Evolutionary conservation across 2,329 filamentous ascomycete genomes (phyloP).

Genomic region (Aspergillus pseudotamarii): DNA sequence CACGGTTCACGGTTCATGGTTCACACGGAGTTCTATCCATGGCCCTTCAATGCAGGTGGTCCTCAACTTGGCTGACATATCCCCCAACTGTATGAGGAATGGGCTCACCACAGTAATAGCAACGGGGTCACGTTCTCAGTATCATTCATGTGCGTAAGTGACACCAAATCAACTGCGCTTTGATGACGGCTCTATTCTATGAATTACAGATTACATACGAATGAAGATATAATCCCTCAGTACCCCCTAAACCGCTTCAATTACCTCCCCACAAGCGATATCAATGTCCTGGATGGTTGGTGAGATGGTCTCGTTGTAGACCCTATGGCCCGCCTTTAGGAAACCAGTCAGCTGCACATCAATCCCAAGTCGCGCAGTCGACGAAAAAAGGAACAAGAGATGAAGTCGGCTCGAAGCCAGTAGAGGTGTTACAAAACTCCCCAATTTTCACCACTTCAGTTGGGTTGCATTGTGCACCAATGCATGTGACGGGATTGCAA

Average conservation of each 20-base stretch:
- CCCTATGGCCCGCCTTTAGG: not conserved
- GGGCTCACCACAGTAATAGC: not conserved
- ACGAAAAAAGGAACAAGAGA: not conserved
- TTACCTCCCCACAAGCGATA: constrained; percentile 5
- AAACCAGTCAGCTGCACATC: not conserved
- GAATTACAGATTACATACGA: not conserved
- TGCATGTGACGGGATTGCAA: not conserved
- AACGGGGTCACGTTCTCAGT: not conserved
- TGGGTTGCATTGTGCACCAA: not conserved
- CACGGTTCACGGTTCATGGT: too few species aligned
- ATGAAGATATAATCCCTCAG: not conserved
- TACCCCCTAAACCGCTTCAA: too few species aligned
- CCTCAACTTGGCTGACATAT: not conserved
- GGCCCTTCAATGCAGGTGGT: too few species aligned
- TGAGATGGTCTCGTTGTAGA: not conserved
- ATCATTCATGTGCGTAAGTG: not conserved
- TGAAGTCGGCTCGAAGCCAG: not conserved
- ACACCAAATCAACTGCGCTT: not conserved
- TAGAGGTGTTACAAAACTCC: not conserved
- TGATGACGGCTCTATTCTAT: not conserved
- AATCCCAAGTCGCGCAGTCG: not conserved
- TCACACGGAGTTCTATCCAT: too few species aligned
- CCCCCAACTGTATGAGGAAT: not conserved
- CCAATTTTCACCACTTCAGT: not conserved
- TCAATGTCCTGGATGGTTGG: not conserved